These are phyloP conservation scores for Symbiodinium pilosum DNA, from an alignment of 73 alveolate genomes.

Conservation along the genomic window DNA sequence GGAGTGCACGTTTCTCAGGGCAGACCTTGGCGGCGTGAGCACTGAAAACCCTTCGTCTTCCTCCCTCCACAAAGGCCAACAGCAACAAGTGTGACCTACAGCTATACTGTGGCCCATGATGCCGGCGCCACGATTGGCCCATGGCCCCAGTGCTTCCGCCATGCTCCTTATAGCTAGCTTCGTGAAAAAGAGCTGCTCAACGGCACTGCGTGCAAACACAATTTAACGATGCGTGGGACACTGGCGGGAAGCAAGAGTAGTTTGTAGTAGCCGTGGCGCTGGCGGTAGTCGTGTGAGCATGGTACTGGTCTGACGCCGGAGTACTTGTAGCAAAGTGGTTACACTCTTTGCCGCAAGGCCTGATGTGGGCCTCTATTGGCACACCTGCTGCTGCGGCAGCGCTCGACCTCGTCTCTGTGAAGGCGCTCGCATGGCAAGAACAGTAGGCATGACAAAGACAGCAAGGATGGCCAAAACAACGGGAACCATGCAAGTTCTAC, in stretches of 20 bases:
- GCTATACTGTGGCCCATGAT: conserved; percentile 64
- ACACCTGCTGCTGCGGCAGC: conserved; percentile 50
- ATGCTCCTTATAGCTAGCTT: too few relatives aligned
- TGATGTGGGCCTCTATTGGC: conserved; percentile 78
- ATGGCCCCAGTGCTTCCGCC: background rate
- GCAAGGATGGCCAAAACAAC: too few relatives aligned
- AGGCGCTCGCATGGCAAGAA: conserved; percentile 18
- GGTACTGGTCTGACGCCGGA: too few relatives aligned
- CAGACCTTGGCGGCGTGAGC: background rate
- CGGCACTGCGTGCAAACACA: background rate
- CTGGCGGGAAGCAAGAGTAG: too few relatives aligned
- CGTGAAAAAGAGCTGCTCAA: background rate
- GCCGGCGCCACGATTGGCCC: conserved; percentile 62
- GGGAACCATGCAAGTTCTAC: too few relatives aligned
- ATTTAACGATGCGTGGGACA: too few relatives aligned
- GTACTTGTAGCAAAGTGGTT: too few relatives aligned
- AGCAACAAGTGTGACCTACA: conserved; percentile 14
- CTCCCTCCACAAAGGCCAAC: conserved; percentile 20
- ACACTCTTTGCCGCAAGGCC: too few relatives aligned
- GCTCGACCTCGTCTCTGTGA: conserved; percentile 61
- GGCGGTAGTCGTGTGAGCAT: too few relatives aligned
- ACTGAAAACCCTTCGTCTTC: background rate
- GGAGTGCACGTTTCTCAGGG: conserved; percentile 32
- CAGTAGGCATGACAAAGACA: too few relatives aligned
- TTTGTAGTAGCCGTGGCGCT: too few relatives aligned